phyloP scores from a whole-genome alignment of 805 yeast genomes.

The Lipomyces yamadae region DNA sequence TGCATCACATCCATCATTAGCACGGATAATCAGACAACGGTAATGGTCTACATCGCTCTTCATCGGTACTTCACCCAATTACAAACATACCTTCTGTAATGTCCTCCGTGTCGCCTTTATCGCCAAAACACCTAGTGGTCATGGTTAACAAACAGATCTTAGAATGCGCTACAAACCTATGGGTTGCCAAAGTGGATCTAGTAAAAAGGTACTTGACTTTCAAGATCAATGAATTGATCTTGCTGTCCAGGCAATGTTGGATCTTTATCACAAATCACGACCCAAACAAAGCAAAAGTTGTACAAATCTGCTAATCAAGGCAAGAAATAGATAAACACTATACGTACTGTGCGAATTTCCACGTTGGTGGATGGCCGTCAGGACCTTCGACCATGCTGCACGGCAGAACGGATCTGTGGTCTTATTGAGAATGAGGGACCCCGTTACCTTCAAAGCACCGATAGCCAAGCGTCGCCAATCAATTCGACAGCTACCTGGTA shows the following conservation, averaged over 20 bases:
- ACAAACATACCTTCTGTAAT: slow-evolving; percentile 50
- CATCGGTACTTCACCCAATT: background rate
- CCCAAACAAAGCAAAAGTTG: background rate
- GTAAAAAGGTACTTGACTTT: background rate
- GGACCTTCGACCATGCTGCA: slow-evolving; percentile 36
- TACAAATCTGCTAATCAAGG: background rate
- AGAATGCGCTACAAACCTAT: background rate
- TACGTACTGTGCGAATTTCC: slow-evolving; percentile 44
- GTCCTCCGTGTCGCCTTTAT: slow-evolving; percentile 93
- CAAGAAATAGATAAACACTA: background rate
- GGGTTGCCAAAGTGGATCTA: background rate
- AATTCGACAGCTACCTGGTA: slow-evolving; percentile 5
- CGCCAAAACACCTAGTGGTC: slow-evolving; percentile 79
- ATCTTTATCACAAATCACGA: background rate
- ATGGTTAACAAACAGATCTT: background rate
- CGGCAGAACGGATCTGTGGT: background rate
- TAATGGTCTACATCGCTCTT: no score
- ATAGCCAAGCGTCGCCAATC: background rate
- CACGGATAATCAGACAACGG: background rate
- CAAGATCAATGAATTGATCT: background rate
- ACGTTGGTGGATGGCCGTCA: slow-evolving; percentile 36
- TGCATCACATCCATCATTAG: slow-evolving; percentile 3
- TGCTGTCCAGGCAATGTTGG: background rate
- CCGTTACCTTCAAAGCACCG: slow-evolving; percentile 2
- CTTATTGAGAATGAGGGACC: background rate